These are phyloP conservation scores for Hypoxylon sp. DNA, from an alignment of 2,329 filamentous ascomycete genomes.

Conservation along the genomic window DNA sequence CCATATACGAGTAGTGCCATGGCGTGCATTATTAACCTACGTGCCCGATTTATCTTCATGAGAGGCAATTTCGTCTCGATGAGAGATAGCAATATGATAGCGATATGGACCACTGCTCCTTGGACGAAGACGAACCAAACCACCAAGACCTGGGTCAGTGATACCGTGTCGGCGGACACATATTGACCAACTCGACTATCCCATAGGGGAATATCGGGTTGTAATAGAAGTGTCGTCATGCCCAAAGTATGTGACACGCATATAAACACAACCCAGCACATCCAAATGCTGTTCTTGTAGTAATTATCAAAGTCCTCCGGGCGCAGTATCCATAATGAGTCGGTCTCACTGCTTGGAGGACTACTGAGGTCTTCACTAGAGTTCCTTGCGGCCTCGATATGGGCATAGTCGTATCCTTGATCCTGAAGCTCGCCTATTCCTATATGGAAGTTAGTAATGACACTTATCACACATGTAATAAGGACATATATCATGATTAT, in stretches of 20 bases:
- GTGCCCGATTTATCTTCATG: neutral
- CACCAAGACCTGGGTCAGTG: neutral
- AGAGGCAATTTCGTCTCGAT: neutral
- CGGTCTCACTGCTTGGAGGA: neutral
- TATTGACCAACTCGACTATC: neutral
- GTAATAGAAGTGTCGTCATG: neutral
- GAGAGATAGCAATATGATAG: neutral
- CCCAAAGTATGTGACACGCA: neutral
- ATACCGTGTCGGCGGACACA: neutral
- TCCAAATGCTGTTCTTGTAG: conserved; percentile 6
- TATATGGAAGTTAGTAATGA: neutral
- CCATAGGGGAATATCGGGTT: neutral
- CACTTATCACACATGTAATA: neutral
- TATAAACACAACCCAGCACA: neutral
- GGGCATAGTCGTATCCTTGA: neutral
- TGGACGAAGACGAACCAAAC: conserved; percentile 8
- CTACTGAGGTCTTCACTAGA: too few relatives aligned
- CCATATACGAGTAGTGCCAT: neutral
- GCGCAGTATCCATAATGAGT: neutral
- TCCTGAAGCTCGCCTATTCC: neutral
- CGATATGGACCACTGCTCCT: conserved; percentile 3
- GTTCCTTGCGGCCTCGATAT: neutral
- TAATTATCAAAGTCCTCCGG: neutral
- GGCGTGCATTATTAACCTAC: neutral
- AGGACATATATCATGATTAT: neutral